phyloP scores from a whole-genome alignment of 495 filamentous ascomycete species.

The Jackrogersella minutella region DNA sequence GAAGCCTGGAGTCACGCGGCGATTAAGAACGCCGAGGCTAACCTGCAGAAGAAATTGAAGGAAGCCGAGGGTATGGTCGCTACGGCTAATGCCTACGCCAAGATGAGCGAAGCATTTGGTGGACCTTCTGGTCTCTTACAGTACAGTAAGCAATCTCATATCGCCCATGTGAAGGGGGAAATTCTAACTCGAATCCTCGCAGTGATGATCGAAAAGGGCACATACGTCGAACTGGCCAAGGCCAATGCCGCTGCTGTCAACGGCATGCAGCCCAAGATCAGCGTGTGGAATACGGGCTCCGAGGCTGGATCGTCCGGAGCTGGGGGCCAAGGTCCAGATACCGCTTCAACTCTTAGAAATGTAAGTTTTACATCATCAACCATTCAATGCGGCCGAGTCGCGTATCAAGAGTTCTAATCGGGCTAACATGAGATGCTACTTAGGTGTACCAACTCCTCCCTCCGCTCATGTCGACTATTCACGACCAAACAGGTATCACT shows the following conservation, averaged over 20 bases:
- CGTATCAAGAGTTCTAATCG: no score
- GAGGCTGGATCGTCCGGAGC: slow-evolving; percentile 47
- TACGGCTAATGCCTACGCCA: slow-evolving; percentile 78
- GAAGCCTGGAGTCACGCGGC: slow-evolving; percentile 52
- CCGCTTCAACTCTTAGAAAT: slow-evolving; percentile 54
- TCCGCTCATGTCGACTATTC: slow-evolving; percentile 79
- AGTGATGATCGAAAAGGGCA: slow-evolving; percentile 76
- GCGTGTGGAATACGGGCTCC: slow-evolving; percentile 81
- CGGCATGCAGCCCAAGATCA: slow-evolving; percentile 86
- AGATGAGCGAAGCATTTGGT: slow-evolving; percentile 73
- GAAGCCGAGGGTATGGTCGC: slow-evolving; percentile 77
- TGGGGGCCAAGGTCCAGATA: slow-evolving; percentile 46
- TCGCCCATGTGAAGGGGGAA: neutral
- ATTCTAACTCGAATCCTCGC: neutral
- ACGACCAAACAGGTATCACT: slow-evolving; percentile 81
- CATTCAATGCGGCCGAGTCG: neutral
- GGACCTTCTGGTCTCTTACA: slow-evolving; percentile 77
- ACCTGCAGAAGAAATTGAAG: slow-evolving; percentile 66
- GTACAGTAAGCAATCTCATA: slow-evolving; percentile 54
- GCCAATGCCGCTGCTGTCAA: slow-evolving; percentile 75
- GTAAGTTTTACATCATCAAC: slow-evolving; percentile 26
- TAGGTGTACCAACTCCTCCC: slow-evolving; percentile 77
- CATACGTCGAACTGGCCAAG: slow-evolving; percentile 69
- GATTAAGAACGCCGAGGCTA: slow-evolving; percentile 69
- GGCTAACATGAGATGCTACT: slow-evolving; percentile 45